Base-by-base conservation (phyloP, 2,329 filamentous ascomycete species). In the Blastomyces emzantsi region DNA sequence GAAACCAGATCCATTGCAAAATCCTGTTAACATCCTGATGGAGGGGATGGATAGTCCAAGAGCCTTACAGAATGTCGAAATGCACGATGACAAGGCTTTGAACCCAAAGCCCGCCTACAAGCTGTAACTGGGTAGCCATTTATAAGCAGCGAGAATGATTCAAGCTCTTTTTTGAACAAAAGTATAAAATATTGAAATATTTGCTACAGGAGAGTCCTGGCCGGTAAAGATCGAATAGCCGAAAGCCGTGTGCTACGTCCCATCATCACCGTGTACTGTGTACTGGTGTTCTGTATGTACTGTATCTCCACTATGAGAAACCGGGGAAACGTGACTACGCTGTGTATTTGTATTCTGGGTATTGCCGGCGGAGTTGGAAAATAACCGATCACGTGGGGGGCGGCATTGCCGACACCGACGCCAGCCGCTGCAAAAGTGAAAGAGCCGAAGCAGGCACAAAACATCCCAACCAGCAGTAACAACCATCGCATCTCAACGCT, bases 391-490 rank as follows among this genome's bases (percentile, higher is more conserved):
- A 63, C 62, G 56, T 63, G 56, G 45, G 17, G 2, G 15, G 1
- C 9, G 11, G 33, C 66, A 55, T 43, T 65, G 62, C 63, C 57
- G 52, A 52, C 58, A 57, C 71, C 71, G 71, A 70, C 62, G 70
- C 70, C 70, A 73, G 69, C 72, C 72, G 72, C 70, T 57, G 62
- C 66, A 59, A 58, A 64, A 63, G 64, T 47, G 9, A 11, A 15
- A 52, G 22, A 52, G 49, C 49, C 49, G 49, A 52, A 15, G 2
- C 22, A 61, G 39, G 41, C 36, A 61, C 25, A 54, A 62, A 60
- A 33, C 57, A n/a, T 45, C 54, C 45, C 43, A 28, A 36, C 39
- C 55, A 15, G 59, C 43, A 63, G 64, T 43, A 25, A 9, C 33
- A 36, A 36, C 33, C 33, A 11, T 36, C 13, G 36, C 36, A 39